Percentiles rank a stretch among this genome's conserved stretches.
phyloP scores from a whole-genome alignment of 164 flowering plant species.

The Euptelea pleiosperma region DNA sequence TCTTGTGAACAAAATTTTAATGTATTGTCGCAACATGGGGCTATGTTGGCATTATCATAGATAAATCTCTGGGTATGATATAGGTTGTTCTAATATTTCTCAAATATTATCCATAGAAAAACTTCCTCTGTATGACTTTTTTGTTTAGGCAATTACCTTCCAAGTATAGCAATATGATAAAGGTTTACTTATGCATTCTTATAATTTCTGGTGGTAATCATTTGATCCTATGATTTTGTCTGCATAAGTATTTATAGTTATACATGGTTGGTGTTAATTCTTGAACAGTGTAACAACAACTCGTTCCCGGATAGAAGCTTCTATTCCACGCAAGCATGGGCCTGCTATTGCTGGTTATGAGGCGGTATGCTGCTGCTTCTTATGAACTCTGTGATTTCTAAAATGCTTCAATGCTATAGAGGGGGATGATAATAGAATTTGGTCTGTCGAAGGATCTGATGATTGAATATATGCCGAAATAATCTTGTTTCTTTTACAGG shows the following conservation, averaged over 20 bases:
- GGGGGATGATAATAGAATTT: neutral
- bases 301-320: slow-evolving; percentile 81
- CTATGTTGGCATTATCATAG: too few relatives aligned
- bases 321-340: slow-evolving; percentile 99
- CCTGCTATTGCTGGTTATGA: slow-evolving; percentile 99
- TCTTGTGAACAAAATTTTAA: too few relatives aligned
- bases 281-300: slow-evolving; percentile 72
- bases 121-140: too few relatives aligned
- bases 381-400: neutral
- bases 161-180: too few relatives aligned
- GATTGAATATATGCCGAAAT: neutral
- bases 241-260: neutral
- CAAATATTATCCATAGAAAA: too few relatives aligned
- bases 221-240: neutral
- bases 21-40: too few relatives aligned
- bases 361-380: slow-evolving; percentile 41
- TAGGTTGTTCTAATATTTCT: too few relatives aligned
- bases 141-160: too few relatives aligned
- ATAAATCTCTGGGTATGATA: too few relatives aligned
- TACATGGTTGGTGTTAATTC: neutral
- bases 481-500: slow-evolving; percentile 38
- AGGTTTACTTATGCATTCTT: neutral
- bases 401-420: neutral
- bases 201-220: neutral
- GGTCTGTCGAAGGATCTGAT: neutral